Evolutionary conservation across 441 rosid species (phyloP), one percentile per base, ranked within the genome.

Genomic region (Aquilaria agallochum): DNA sequence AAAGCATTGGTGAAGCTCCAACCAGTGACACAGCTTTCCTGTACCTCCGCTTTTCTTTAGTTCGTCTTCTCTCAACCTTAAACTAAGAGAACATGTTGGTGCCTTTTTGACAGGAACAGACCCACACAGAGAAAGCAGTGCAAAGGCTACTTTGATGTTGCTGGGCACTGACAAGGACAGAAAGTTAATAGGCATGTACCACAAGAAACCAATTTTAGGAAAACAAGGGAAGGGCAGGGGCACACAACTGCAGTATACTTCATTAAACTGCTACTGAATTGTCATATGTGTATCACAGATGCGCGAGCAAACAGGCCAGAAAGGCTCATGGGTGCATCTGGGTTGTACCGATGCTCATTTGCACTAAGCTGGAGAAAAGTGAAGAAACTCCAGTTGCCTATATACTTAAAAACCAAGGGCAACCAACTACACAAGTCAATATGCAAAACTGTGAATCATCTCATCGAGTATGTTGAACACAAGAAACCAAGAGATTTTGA

Each of bases 11-110:
- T 27, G 11, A 70, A 69, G 71, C 68, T 63, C 72, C 62, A 57
- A 33, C 53, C 64, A 63, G 71, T 67, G 66, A 71, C 51, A 46
- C 56, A 66, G 63, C 58, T 62, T 72, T 65, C 31, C 49, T 57
- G 66, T 49, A 63, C 62, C 61, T 69, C 42, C 40, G 56, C 68
- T 65, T 20, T 20, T 50, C 8, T 11, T 9, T 27, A 53, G 13
- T 53, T 66, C 30, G 40, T 33, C 56, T 71, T 46, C 55, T 62
- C 46, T 30, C 44, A 71, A 63, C 74, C 80, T 72, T 77, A 75
- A 80, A 77, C 70, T 61, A 68, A 64, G 86, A 44, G 58, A 68
- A 58, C 68, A 55, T 82, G 85, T 80, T 70, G 67, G 76, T 60
- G 68, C 52, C 53, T 34, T 53, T 71, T 62, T 79, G 78, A 72